Percentiles rank a stretch among this genome's conserved stretches.
Conservation (phyloP, 345 rosid species). For the Linum lewisii region DNA sequence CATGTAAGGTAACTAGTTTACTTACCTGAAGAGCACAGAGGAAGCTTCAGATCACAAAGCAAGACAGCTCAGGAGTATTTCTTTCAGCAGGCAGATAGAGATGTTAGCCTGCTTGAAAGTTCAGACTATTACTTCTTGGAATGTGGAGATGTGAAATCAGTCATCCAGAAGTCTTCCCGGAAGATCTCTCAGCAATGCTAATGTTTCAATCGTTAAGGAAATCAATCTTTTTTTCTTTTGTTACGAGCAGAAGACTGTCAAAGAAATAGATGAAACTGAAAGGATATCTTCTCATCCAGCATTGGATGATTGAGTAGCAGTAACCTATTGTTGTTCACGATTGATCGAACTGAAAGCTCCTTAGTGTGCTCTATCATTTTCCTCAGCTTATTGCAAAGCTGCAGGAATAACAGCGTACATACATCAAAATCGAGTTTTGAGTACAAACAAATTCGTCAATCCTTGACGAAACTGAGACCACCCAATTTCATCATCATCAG, state of each 20-base stretch:
- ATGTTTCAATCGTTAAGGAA: slow-evolving; percentile 61
- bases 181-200: slow-evolving; percentile 47
- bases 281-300: slow-evolving; percentile 82
- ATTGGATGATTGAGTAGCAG: slow-evolving; percentile 85
- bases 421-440: background rate
- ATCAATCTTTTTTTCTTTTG: slow-evolving; percentile 1
- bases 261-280: slow-evolving; percentile 7
- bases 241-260: background rate
- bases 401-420: slow-evolving; percentile 14
- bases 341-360: slow-evolving; percentile 68
- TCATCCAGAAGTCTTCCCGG: slow-evolving; percentile 16
- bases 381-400: slow-evolving; percentile 73
- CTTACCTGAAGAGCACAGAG: background rate
- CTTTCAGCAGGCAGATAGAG: background rate
- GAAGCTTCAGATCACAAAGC: slow-evolving; percentile 1
- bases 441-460: background rate
- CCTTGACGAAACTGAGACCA: background rate
- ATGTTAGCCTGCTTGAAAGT: background rate
- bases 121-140: background rate
- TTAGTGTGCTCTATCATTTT: slow-evolving; percentile 85
- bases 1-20: background rate
- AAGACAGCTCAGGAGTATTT: background rate
- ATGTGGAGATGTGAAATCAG: background rate
- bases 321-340: slow-evolving; percentile 66
- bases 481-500: background rate